Conservation (phyloP, 768 basidiomycete genomes). For the Boletellus ananas region DNA sequence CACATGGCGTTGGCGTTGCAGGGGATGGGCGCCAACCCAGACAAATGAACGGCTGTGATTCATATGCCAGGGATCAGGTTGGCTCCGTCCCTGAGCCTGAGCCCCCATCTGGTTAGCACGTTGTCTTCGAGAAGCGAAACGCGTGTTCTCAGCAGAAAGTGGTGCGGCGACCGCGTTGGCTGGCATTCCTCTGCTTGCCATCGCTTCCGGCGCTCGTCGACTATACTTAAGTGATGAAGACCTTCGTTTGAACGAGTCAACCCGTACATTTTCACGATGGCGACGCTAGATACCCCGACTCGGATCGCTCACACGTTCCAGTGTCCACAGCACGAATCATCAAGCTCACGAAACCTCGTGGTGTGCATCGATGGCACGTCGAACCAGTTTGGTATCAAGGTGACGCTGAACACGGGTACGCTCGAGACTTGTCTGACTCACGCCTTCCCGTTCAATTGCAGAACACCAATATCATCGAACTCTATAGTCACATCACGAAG, state of each 20-base stretch:
- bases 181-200: neutral
- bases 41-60: neutral
- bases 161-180: neutral
- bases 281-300: conserved; percentile 1
- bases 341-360: conserved; percentile 16
- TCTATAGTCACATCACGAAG: conserved; percentile 37
- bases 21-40: neutral
- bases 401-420: conserved; percentile 5
- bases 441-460: conserved; percentile 3
- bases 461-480: conserved; percentile 43
- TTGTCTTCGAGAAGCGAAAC: conserved; percentile 4
- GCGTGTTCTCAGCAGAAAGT: conserved; percentile 6
- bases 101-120: conserved; percentile 6
- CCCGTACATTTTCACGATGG: neutral
- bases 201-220: neutral
- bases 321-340: conserved; percentile 1
- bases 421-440: neutral
- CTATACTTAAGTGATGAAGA: neutral
- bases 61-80: neutral
- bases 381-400: conserved; percentile 36
- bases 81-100: neutral
- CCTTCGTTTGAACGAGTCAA: neutral
- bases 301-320: neutral
- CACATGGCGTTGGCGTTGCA: too few relatives aligned
- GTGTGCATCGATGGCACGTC: conserved; percentile 42